A percentile compares a stretch with the other conserved stretches of the same genome.
Evolutionary conservation across 192 early-diverging fungal species (phyloP).

Genomic region (Coemansia sp.): DNA sequence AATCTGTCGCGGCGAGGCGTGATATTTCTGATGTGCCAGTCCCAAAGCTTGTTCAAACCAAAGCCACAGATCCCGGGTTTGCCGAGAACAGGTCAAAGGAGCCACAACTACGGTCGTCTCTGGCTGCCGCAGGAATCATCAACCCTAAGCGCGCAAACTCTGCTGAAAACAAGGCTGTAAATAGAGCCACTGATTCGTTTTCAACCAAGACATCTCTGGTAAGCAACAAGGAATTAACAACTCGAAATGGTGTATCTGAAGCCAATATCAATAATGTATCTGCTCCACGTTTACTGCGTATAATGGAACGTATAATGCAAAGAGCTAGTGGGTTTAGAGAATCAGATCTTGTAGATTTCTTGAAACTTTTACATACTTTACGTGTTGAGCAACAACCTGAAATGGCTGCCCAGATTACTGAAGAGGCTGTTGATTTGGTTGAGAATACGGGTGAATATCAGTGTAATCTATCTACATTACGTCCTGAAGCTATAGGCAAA

Average conservation of each 20-base stretch:
- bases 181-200: neutral
- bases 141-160: neutral
- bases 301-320: conserved; percentile 34
- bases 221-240: neutral
- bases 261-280: too few species aligned
- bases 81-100: conserved; percentile 3
- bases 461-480: conserved; percentile 26
- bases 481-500: conserved; percentile 30
- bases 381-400: conserved; percentile 48
- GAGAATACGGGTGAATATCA: conserved; percentile 26
- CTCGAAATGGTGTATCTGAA: too few species aligned
- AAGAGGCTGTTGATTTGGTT: conserved; percentile 22
- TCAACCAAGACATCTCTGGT: neutral
- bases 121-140: neutral
- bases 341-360: conserved; percentile 17
- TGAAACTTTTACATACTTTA: conserved; percentile 32
- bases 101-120: neutral
- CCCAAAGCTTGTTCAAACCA: neutral
- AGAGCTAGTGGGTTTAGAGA: conserved; percentile 18
- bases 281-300: conserved; percentile 7
- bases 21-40: neutral
- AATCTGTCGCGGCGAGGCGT: too few species aligned
- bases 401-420: conserved; percentile 20
- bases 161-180: neutral
- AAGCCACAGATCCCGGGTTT: neutral